Evolutionary conservation across 345 rosid genomes (phyloP).

Genomic region (Bretschneidera sinensis): DNA sequence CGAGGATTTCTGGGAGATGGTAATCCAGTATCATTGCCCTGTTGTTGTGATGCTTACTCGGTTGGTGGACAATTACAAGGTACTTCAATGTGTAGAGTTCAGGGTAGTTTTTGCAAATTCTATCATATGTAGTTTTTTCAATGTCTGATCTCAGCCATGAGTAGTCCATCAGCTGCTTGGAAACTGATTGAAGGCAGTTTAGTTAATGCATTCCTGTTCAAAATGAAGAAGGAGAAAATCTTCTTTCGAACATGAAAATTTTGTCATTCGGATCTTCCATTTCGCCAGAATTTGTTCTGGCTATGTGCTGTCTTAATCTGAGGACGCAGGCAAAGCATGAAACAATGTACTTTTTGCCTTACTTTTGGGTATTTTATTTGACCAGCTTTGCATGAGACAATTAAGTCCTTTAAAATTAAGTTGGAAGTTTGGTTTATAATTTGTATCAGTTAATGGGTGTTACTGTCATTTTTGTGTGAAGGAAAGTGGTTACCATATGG

Average conservation of each 20-base stretch:
- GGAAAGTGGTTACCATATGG: not conserved
- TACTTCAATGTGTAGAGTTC: constrained; percentile 21
- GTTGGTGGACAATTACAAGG: constrained; percentile 65
- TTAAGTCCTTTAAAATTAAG: not conserved
- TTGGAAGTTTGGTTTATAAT: not conserved
- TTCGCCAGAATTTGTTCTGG: not conserved
- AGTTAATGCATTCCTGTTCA: no score
- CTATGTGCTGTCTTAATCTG: no score
- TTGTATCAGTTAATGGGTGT: not conserved
- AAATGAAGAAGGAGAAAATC: no score
- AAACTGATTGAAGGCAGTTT: no score
- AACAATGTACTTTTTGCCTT: no score
- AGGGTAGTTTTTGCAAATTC: constrained; percentile 3
- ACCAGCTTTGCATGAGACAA: not conserved
- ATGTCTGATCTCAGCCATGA: not conserved
- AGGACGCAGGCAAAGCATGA: not conserved
- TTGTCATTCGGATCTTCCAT: no score
- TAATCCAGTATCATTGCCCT: constrained; percentile 70
- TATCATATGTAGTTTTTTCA: not conserved
- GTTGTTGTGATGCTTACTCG: constrained; percentile 85
- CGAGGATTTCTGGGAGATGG: constrained; percentile 99
- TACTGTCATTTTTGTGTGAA: not conserved
- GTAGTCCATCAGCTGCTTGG: not conserved
- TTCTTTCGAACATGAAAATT: no score
- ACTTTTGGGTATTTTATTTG: no score